A percentile compares a stretch with the other conserved stretches of the same genome.
phyloP scores from a whole-genome alignment of 148 eudicot species.

The Spergularia bocconei region DNA sequence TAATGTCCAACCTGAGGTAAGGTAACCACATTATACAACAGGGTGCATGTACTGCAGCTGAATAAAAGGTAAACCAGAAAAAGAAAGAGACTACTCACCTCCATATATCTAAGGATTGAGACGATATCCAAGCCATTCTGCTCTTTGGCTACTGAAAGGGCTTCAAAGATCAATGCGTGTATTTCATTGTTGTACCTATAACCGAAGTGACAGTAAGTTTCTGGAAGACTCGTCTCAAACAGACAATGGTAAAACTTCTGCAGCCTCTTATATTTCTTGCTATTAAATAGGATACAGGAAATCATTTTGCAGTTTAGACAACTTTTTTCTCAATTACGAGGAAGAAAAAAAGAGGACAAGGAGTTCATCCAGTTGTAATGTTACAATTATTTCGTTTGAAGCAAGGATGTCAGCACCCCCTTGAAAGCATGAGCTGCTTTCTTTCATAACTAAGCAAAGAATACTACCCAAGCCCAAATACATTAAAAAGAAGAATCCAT shows the following conservation, averaged over 20 bases:
- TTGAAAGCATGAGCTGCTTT: too few relatives aligned
- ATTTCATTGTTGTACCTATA: constrained; percentile 51
- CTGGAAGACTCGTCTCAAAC: neutral
- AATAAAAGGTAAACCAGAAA: neutral
- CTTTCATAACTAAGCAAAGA: too few relatives aligned
- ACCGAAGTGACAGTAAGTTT: constrained; percentile 18
- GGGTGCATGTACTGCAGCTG: neutral
- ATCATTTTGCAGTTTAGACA: neutral
- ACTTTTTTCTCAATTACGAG: neutral
- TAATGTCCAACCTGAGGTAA: neutral
- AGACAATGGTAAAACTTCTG: neutral
- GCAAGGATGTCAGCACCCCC: too few relatives aligned
- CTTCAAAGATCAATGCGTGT: constrained; percentile 58
- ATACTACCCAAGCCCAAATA: too few relatives aligned
- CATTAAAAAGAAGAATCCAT: too few relatives aligned
- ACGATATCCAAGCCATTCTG: constrained; percentile 64
- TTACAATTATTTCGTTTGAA: too few relatives aligned
- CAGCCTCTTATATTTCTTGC: neutral
- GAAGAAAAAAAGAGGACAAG: too few relatives aligned
- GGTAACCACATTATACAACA: neutral
- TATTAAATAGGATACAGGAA: neutral
- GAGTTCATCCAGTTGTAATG: too few relatives aligned
- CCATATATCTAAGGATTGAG: constrained; percentile 56
- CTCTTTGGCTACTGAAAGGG: constrained; percentile 52
- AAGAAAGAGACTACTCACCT: constrained; percentile 38